Base-by-base conservation (phyloP, 179 eudicot genomes). In the Silene vulgaris region DNA sequence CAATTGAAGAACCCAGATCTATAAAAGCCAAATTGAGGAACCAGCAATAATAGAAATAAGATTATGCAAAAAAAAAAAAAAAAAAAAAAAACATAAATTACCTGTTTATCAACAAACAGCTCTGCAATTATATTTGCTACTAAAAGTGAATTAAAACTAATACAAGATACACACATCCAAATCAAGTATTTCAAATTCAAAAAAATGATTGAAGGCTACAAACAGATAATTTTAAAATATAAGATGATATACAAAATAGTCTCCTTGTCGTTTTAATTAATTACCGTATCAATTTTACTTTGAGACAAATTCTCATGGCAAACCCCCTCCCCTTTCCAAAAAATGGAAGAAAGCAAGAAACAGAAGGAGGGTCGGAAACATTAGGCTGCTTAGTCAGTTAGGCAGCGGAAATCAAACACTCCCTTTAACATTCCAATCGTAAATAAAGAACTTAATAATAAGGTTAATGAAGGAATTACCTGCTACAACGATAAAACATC, bases 401-500 rank as follows among this genome's bases (percentile, higher is more conserved):
- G 43, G 17, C 12, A 23, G 9, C 26, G 7, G 28, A 16, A 56
- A 56, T 56, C 19, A 56, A 14, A 56, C 35, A 63, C n/a, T 11
- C 67, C 26, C 32, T 45, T 43, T 11, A 45, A 12, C 1, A 29
- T 45, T 69, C 17, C 17, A 19, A n/a, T 35, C 35, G 50, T 43
- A 12, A 3, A 74, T 65, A 26, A 17, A 14, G 28, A 29, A 7
- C 7, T 29, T 16, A 19, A 57, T 8, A 43, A 28, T 21, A 45
- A 9, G 57, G 73, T n/a, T 40, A 28, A 60, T 16, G 48, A 65
- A 81, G 63, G 26, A 81, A 62, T 45, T 87, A 94, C 98, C 98
- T 94, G 81, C 96, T 89, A 83, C 96, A 90, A 20, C 84, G 96
- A 68, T 81, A 79, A 62, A 94, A 83, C 98, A 92, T 90, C 71